Evolutionary conservation across 768 basidiomycete genomes (phyloP), one percentile per base, ranked within the genome.

Genomic region (Tricholoma terreum): DNA sequence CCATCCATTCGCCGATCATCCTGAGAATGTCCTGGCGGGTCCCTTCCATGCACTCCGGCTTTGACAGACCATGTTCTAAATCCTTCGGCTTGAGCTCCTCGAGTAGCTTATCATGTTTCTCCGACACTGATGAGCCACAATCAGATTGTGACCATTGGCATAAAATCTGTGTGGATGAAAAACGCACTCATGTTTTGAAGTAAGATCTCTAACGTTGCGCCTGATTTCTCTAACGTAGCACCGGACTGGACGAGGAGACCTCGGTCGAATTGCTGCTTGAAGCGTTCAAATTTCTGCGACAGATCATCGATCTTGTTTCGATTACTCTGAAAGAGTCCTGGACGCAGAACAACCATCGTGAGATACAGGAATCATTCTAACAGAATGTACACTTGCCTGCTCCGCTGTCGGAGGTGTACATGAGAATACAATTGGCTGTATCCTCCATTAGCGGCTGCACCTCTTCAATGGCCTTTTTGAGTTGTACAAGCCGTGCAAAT

Each of bases 1-100:
- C 76, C 8, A 77, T 74, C 42, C 63, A 71, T 1, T 30, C 12
- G 24, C 64, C 50, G 30, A 68, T 58, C 33, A 52, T 27, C n/a
- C 19, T 21, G 14, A 69, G 55, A 10, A 67, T 49, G 3, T 40
- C 42, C 34, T 61, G 21, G 14, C 67, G 64, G 2, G 67, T 69
- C 36, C 61, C 64, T 19, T 57, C 34, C 59, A 65, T 57, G 27
- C 63, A 64, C 33, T 55, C 50, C 5, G 42, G 22, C 19, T 52
- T 31, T 2, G 52, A 55, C 5, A 38, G 19, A 4, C 45, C 46
- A 35, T 10, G 21, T 30, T 55, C 59, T 4, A 60, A 27, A 2
- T 55, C 62, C 38, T 36, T 51, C 11, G 62, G 60, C 27, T 55
- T 58, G 6, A 65, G 53, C 34, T 57, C 33, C 27, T 56, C 48